A percentile compares a stretch with the other conserved stretches of the same genome.
These are phyloP conservation scores for Danielia reshetovae DNA, from an alignment of 805 yeast species.

Conservation along the genomic window DNA sequence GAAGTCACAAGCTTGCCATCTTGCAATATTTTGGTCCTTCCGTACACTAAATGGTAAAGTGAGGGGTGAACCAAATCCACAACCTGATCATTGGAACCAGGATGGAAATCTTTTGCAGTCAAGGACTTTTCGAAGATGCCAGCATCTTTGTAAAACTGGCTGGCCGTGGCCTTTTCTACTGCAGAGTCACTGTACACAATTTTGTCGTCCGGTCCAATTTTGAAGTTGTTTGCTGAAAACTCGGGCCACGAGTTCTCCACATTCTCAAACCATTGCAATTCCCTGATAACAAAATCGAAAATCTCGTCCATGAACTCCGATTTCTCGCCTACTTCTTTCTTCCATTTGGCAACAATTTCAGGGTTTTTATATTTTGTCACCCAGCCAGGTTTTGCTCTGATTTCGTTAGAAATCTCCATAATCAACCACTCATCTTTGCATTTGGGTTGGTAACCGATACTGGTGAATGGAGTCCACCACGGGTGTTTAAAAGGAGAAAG, in stretches of 20 bases:
- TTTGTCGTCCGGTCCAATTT: slow-evolving; percentile 18
- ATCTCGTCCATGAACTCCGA: slow-evolving; percentile 16
- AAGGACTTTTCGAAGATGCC: slow-evolving; percentile 8
- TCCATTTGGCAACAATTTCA: slow-evolving; percentile 24
- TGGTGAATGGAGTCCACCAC: background rate
- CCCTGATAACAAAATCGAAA: slow-evolving; percentile 23
- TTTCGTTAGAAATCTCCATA: slow-evolving; percentile 12
- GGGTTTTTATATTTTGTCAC: slow-evolving; percentile 18
- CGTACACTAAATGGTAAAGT: slow-evolving; percentile 17
- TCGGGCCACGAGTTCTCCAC: slow-evolving; percentile 9
- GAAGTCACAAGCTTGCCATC: slow-evolving; percentile 2
- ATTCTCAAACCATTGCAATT: slow-evolving; percentile 27
- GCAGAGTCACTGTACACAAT: slow-evolving; percentile 18
- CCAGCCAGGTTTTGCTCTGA: slow-evolving; percentile 28
- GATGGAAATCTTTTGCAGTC: slow-evolving; percentile 27
- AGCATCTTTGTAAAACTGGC: slow-evolving; percentile 9
- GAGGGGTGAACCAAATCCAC: slow-evolving; percentile 19
- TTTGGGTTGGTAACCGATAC: background rate
- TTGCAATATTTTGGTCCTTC: slow-evolving; percentile 18
- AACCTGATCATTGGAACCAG: slow-evolving; percentile 33
- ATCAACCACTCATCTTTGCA: slow-evolving; percentile 16
- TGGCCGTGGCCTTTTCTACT: slow-evolving; percentile 10
- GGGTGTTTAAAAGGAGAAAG: background rate
- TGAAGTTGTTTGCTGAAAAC: slow-evolving; percentile 7
- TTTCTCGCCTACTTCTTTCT: slow-evolving; percentile 15